These are phyloP conservation scores for Colletotrichum tropicicola DNA, from an alignment of 2,329 filamentous ascomycete genomes.

Conservation along the genomic window DNA sequence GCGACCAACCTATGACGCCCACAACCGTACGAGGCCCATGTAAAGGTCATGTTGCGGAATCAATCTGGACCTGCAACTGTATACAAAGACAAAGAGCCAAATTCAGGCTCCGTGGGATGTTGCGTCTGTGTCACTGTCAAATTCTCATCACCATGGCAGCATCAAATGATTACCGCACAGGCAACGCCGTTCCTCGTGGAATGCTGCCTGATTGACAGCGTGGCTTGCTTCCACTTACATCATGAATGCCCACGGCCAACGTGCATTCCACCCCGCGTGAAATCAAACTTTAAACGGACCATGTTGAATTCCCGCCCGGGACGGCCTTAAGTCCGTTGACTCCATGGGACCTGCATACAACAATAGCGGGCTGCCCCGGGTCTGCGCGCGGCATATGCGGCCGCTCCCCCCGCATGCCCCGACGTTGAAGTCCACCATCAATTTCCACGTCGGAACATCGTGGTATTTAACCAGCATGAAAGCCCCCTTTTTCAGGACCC, in stretches of 20 bases:
- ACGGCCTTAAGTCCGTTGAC: not conserved
- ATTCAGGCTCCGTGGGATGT: too few species aligned
- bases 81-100: too few species aligned
- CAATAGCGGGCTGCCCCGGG: not conserved
- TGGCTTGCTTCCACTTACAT: not conserved
- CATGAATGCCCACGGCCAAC: not conserved
- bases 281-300: not conserved
- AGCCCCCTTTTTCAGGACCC: not conserved
- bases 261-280: not conserved
- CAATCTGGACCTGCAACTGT: too few species aligned
- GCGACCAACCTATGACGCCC: too few species aligned
- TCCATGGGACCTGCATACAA: not conserved
- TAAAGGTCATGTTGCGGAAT: too few species aligned
- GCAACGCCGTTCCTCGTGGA: too few species aligned
- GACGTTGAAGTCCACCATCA: not conserved
- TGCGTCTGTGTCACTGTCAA: too few species aligned
- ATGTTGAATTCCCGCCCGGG: not conserved
- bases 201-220: not conserved
- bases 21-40: too few species aligned
- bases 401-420: not conserved
- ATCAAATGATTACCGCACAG: too few species aligned
- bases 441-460: not conserved
- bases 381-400: not conserved
- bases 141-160: too few species aligned
- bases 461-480: constrained; percentile 3